Base-by-base conservation (phyloP, 768 basidiomycete species). In the Ephemerocybe angulata region DNA sequence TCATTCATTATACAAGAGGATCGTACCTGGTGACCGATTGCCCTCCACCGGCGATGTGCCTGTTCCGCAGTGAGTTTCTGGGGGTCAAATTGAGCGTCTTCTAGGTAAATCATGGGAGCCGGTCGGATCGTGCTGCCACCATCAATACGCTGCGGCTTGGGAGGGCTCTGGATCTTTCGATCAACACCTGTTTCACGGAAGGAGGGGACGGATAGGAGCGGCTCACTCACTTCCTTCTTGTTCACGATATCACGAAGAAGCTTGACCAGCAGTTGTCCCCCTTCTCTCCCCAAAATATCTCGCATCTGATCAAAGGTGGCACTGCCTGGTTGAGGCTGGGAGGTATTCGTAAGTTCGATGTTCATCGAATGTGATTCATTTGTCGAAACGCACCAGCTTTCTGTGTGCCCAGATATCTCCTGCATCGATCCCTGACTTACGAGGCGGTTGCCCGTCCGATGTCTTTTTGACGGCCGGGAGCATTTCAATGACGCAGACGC, bases 401-500 rank as follows among this genome's bases (percentile, higher is more conserved):
- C 67, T 62, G 37, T 66, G 67, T 1, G 72, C 86, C 78, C 86
- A 90, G 21, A 97, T 75, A 13, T 79, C 74, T 5, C 94, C 94
- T 1, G 83, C 78, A 68, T 96, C 94, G 37, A 94, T 86, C 0
- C 91, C 92, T 51, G 77, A 52, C 70, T 78, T 47, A 75, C 73
- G 53, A 24, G 43, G n/a, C 11, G 19, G 19, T 40, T 4, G 3
- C 6, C 12, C 50, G 10, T 37, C 31, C 10, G 17, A 19, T 28
- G 49, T 46, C 46, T 57, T 57, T 52, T 61, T 58, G 41, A 29
- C 43, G n/a, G 58, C 54, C 21, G 60, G 54, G 51, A 83, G 74
- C 86, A 91, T 91, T 57, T 86, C 80, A 55, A 87, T 84, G 2
- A 98, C 78, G 55, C 84, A 89, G 1, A 96, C 92, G 0, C 92